Conservation (phyloP, 106 monocot species). For the Dioscorea zingiberensis region DNA sequence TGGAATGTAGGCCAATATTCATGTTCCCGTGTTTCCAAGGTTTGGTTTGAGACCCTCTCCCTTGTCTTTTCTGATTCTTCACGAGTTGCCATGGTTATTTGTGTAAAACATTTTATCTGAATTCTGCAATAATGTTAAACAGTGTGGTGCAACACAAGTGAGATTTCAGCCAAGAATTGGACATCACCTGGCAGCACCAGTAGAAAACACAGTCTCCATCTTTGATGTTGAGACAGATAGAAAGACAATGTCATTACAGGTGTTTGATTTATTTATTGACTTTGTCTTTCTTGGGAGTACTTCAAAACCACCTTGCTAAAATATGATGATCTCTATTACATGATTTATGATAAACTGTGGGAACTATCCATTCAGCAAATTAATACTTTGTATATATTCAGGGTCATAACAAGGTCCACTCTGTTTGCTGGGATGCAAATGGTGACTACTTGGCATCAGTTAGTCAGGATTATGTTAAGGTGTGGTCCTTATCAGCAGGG, state of each 20-base stretch:
- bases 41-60: not conserved
- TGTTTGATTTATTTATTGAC: conserved; percentile 3
- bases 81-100: too few species aligned
- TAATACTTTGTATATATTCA: conserved; percentile 3
- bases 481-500: conserved; percentile 76
- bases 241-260: conserved; percentile 57
- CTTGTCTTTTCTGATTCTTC: too few species aligned
- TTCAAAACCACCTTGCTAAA: too few species aligned
- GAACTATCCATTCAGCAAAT: too few species aligned
- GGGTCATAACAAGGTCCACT: conserved; percentile 79
- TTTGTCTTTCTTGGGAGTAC: too few species aligned
- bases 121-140: too few species aligned
- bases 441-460: conserved; percentile 87
- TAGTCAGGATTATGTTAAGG: conserved; percentile 85
- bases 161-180: conserved; percentile 87
- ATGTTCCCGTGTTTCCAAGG: conserved; percentile 73
- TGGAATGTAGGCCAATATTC: conserved; percentile 93
- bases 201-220: conserved; percentile 67
- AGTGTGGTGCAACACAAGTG: conserved; percentile 86
- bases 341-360: too few species aligned
- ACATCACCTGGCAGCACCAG: conserved; percentile 75
- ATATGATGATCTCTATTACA: too few species aligned
- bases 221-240: conserved; percentile 76
- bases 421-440: conserved; percentile 77
- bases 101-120: too few species aligned